Percentiles rank a stretch among this genome's conserved stretches.
These are phyloP conservation scores for Pestalotiopsis sp. DNA, from an alignment of 2,329 filamentous ascomycete species.

Conservation along the genomic window DNA sequence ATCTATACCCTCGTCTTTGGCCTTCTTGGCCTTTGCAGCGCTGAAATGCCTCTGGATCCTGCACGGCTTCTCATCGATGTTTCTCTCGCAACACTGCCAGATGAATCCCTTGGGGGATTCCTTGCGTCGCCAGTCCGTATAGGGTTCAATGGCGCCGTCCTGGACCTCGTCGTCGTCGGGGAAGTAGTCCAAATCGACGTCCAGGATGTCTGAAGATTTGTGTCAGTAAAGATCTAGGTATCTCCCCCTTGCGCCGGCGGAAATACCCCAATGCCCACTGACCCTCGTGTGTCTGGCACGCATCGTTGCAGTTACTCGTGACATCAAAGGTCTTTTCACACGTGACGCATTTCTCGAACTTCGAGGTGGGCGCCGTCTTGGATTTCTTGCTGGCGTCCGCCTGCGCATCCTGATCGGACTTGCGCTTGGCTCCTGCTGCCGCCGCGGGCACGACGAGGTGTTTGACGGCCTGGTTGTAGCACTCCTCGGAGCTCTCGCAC, in stretches of 20 bases:
- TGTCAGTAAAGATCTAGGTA: not conserved
- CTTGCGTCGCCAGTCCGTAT: constrained; percentile 9
- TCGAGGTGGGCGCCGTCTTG: not conserved
- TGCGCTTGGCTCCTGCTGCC: not conserved
- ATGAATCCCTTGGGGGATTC: not conserved
- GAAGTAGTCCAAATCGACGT: not conserved
- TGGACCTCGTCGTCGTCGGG: constrained; percentile 6
- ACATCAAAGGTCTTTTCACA: constrained; percentile 10
- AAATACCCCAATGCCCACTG: not conserved
- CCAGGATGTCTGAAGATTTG: not conserved
- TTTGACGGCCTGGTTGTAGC: not conserved
- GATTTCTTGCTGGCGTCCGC: not conserved
- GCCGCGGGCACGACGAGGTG: not conserved
- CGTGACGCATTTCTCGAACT: constrained; percentile 5
- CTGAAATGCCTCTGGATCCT: not conserved
- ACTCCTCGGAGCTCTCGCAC: constrained; percentile 6
- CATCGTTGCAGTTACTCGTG: not conserved
- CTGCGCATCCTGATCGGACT: not conserved
- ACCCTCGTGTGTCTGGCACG: not conserved
- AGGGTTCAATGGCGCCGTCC: not conserved
- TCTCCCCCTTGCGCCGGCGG: too few relatives aligned
- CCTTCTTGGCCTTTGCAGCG: not conserved
- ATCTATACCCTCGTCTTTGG: not conserved
- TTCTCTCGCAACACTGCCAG: constrained; percentile 1
- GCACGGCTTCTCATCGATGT: not conserved